Conservation (phyloP, 495 filamentous ascomycete genomes). For the Annulohypoxylon maeteangense region DNA sequence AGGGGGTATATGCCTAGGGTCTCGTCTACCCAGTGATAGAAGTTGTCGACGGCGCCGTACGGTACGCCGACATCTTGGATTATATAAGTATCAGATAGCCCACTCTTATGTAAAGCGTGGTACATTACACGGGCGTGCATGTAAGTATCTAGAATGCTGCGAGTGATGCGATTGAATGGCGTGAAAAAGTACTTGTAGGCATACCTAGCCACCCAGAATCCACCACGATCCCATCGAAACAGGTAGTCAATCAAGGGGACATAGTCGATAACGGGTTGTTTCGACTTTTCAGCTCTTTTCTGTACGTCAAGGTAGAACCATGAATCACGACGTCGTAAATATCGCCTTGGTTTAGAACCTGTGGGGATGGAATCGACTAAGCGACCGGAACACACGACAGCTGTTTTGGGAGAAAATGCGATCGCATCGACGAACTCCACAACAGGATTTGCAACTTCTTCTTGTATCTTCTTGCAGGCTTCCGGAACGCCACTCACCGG, state of each 20-base stretch:
- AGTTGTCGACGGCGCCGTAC: slow-evolving; percentile 51
- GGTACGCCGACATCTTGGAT: slow-evolving; percentile 67
- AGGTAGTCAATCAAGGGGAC: slow-evolving; percentile 66
- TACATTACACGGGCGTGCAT: slow-evolving; percentile 69
- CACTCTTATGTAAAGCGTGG: slow-evolving; percentile 62
- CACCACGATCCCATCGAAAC: slow-evolving; percentile 70
- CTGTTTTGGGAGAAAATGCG: slow-evolving; percentile 59
- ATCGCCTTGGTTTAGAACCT: slow-evolving; percentile 48
- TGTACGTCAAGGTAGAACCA: slow-evolving; percentile 65
- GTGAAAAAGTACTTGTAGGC: slow-evolving; percentile 63
- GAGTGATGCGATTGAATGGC: slow-evolving; percentile 64
- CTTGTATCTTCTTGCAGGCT: slow-evolving; percentile 45
- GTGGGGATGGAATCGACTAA: slow-evolving; percentile 52
- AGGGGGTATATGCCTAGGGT: slow-evolving; percentile 61
- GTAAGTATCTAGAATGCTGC: slow-evolving; percentile 62
- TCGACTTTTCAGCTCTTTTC: slow-evolving; percentile 28
- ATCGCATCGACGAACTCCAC: slow-evolving; percentile 63
- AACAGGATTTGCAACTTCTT: slow-evolving; percentile 36
- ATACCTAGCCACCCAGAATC: slow-evolving; percentile 66
- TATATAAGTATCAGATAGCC: slow-evolving; percentile 58
- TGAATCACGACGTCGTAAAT: slow-evolving; percentile 56
- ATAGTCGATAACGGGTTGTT: slow-evolving; percentile 36
- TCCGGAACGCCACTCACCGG: slow-evolving; percentile 49
- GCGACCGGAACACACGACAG: slow-evolving; percentile 63
- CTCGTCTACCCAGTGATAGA: slow-evolving; percentile 53